Conservation (phyloP, 805 yeast species). For the Kluyveromyces wickerhamii region DNA sequence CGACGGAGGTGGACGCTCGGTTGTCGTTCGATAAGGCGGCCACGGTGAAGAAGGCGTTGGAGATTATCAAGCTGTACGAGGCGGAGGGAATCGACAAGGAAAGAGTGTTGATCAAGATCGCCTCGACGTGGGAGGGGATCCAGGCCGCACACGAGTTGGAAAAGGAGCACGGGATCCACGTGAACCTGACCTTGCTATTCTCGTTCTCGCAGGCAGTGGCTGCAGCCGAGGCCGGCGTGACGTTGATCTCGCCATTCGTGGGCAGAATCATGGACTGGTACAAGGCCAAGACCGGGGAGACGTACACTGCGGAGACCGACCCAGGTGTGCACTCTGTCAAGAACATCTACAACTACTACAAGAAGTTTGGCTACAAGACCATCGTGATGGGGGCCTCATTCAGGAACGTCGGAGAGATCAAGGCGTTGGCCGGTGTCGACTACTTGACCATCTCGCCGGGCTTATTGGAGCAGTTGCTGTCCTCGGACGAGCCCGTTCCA, state of each 20-base stretch:
- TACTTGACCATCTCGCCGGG: slow-evolving; percentile 91
- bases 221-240: slow-evolving; percentile 94
- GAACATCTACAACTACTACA: slow-evolving; percentile 91
- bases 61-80: slow-evolving; percentile 82
- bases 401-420: slow-evolving; percentile 94
- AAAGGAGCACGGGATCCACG: slow-evolving; percentile 82
- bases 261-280: slow-evolving; percentile 99
- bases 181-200: slow-evolving; percentile 91
- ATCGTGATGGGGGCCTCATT: slow-evolving; percentile 99
- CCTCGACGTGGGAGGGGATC: slow-evolving; percentile 99
- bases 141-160: slow-evolving; percentile 97
- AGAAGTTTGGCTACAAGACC: slow-evolving; percentile 92
- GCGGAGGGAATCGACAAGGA: slow-evolving; percentile 79
- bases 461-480: slow-evolving; percentile 78
- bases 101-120: slow-evolving; percentile 89
- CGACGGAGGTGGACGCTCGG: slow-evolving; percentile 98
- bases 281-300: slow-evolving; percentile 89
- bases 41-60: slow-evolving; percentile 87
- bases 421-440: slow-evolving; percentile 95
- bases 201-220: slow-evolving; percentile 98
- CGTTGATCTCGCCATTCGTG: slow-evolving; percentile 96
- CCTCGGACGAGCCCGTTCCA: slow-evolving; percentile 75
- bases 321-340: slow-evolving; percentile 95
- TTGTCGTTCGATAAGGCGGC: slow-evolving; percentile 93
- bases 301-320: slow-evolving; percentile 66